Evolutionary conservation across 768 basidiomycete species (phyloP).

Genomic region (Boletus tomentosulus): DNA sequence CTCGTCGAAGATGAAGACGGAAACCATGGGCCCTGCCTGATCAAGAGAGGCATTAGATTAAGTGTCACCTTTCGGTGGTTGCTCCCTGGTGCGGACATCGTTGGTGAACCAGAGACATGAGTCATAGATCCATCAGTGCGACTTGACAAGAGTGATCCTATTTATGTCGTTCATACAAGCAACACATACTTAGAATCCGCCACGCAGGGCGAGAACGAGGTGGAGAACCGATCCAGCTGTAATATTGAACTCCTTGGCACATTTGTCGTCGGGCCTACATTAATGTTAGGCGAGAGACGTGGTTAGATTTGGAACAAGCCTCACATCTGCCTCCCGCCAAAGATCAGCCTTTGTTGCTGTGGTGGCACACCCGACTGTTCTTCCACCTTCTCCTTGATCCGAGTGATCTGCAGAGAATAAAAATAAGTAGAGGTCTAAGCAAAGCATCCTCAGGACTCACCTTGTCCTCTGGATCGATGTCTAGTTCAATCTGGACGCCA

Average conservation of each 20-base stretch:
- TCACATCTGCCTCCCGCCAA: conserved; percentile 89
- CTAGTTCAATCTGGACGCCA: conserved; percentile 76
- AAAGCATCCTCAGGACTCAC: conserved; percentile 35
- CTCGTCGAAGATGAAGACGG: conserved; percentile 41
- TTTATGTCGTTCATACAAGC: conserved; percentile 18
- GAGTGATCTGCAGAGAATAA: conserved; percentile 57
- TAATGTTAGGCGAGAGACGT: background rate
- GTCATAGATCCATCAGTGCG: conserved; percentile 6
- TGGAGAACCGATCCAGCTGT: conserved; percentile 84
- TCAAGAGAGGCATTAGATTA: conserved; percentile 55
- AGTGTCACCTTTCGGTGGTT: conserved; percentile 90
- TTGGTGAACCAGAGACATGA: conserved; percentile 46
- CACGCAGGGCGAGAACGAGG: conserved; percentile 92
- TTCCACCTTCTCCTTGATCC: conserved; percentile 97
- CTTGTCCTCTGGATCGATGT: conserved; percentile 88
- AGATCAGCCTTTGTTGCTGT: conserved; percentile 92
- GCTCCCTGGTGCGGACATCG: conserved; percentile 76
- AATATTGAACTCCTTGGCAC: conserved; percentile 80
- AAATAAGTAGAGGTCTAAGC: background rate
- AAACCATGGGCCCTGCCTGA: conserved; percentile 30
- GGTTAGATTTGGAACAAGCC: conserved; percentile 19
- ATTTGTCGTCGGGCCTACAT: conserved; percentile 85
- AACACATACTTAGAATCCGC: conserved; percentile 52
- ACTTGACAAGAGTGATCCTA: conserved; percentile 10
- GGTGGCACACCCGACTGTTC: conserved; percentile 98